Evolutionary conservation across 768 basidiomycete species (phyloP), one percentile per base, ranked within the genome.

Genomic region (Suillus lakei): DNA sequence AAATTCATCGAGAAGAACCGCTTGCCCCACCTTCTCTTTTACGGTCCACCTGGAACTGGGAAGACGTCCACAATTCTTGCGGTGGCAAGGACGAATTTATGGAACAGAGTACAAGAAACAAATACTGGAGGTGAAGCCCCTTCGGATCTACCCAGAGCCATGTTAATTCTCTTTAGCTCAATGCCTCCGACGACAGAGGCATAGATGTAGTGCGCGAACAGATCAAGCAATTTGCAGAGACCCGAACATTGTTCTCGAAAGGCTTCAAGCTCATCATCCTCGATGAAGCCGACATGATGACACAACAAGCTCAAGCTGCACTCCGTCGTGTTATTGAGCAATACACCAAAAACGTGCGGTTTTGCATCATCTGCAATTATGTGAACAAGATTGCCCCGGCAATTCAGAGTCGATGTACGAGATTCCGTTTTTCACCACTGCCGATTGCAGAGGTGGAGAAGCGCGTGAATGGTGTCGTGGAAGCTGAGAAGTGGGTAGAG

Each of bases 261-360:
- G 95, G 95, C 21, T 99, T 90, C 86, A 99, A 99, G 73, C 90
- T 99, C 75, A 97, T 99, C 77, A 90, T 99, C 67, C 88, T 99
- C 39, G 98, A 99, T 70, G 98, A 99, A 78, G 98, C 98, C n/a
- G 98, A 99, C 83, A 98, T 98, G 97, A 99, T 99, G 98, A 99
- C 98, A 0, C 91, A 95, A 68, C 91, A 93, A 63, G 98, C 98
- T 1, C 98, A 99, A 74, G 93, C 96, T 4, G 98, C 98, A 30
- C 86, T 99, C 36, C 92, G 98, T 34, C 91, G 98, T 71, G 92
- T 99, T 41, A 98, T 99, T 69, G 98, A 99, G 78, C 96, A 98
- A 69, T 99, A 98, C 78, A 99, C 98, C 23, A 95, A 91, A 79
- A 99, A 99, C 73, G 98, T 98, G 69, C 90, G 98, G 44, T 99